Evolutionary conservation across 352 stramenopile species (phyloP).

Genomic region (Globisporangium irregulare): DNA sequence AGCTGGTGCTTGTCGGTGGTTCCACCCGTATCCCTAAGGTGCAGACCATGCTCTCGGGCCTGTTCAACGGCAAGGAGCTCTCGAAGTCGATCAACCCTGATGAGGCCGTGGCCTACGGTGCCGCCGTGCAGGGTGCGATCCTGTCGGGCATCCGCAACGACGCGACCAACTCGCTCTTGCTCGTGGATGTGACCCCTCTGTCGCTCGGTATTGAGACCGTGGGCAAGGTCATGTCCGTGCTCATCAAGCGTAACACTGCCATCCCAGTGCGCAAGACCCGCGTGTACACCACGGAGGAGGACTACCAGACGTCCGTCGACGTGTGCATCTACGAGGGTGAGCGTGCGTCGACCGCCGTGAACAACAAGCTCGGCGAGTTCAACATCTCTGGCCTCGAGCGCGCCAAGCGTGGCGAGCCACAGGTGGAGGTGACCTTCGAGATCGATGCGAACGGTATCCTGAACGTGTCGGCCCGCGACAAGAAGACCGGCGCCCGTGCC

Average conservation of each 20-base stretch:
- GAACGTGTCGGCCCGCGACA: conserved; percentile 87
- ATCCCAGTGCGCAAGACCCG: conserved; percentile 83
- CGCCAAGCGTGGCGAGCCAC: conserved; percentile 85
- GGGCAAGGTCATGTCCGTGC: conserved; percentile 85
- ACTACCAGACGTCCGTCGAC: conserved; percentile 84
- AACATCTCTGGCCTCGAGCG: conserved; percentile 88
- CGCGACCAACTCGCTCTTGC: conserved; percentile 83
- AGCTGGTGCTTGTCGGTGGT: conserved; percentile 99
- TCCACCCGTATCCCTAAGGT: conserved; percentile 98
- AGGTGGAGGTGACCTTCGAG: conserved; percentile 90
- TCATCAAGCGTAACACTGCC: conserved; percentile 89
- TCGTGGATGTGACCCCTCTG: conserved; percentile 90
- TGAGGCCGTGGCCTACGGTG: conserved; percentile 98
- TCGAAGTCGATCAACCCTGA: conserved; percentile 92
- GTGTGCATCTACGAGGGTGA: conserved; percentile 90
- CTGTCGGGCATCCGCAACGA: conserved; percentile 56
- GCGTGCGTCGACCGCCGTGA: conserved; percentile 82
- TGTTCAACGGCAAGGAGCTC: conserved; percentile 97
- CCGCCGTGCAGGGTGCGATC: conserved; percentile 92
- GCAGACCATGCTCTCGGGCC: conserved; percentile 96
- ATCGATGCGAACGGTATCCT: conserved; percentile 93
- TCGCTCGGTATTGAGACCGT: conserved; percentile 87
- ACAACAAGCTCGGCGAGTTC: conserved; percentile 93
- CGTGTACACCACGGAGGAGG: conserved; percentile 68
- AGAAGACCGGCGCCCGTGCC: conserved; percentile 68